A percentile compares a stretch with the other conserved stretches of the same genome.
Conservation (phyloP, 805 yeast genomes). For the Danielia oregonensis region DNA sequence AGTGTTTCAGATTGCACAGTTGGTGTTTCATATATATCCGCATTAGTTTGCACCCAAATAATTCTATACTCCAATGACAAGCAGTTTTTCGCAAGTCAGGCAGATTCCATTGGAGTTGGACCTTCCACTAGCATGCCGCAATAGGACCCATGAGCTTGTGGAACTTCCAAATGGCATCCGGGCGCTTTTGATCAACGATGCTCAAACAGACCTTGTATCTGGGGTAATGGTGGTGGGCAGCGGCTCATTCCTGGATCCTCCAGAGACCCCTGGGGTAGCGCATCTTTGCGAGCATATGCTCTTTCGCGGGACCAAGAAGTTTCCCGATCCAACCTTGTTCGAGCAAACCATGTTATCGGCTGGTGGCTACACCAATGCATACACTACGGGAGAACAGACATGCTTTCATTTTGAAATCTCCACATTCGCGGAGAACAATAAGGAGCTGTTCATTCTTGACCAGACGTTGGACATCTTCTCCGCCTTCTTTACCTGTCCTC, state of each 20-base stretch:
- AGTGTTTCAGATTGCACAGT: too few relatives aligned
- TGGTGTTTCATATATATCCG: too few relatives aligned
- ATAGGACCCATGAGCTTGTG: slow-evolving; percentile 42
- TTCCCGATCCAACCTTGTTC: slow-evolving; percentile 34
- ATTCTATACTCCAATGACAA: too few relatives aligned
- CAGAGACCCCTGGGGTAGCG: slow-evolving; percentile 71
- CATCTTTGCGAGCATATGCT: slow-evolving; percentile 84
- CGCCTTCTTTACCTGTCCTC: slow-evolving; percentile 48
- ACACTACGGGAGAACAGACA: slow-evolving; percentile 65
- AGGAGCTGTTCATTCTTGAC: slow-evolving; percentile 39
- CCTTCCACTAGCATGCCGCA: slow-evolving; percentile 32
- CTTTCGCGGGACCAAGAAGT: slow-evolving; percentile 32
- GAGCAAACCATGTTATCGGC: slow-evolving; percentile 39
- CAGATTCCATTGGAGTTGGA: slow-evolving; percentile 1
- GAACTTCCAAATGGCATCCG: slow-evolving; percentile 65
- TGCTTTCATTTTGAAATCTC: slow-evolving; percentile 64
- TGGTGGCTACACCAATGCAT: slow-evolving; percentile 65
- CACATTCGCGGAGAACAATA: slow-evolving; percentile 22
- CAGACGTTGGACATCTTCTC: slow-evolving; percentile 47
- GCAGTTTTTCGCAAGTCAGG: too few relatives aligned
- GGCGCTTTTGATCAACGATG: slow-evolving; percentile 71
- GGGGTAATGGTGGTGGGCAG: slow-evolving; percentile 72
- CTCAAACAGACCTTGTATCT: slow-evolving; percentile 58
- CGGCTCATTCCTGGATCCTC: slow-evolving; percentile 81
- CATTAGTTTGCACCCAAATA: too few relatives aligned